A percentile compares a stretch with the other conserved stretches of the same genome.
Conservation (phyloP, 495 filamentous ascomycete genomes). For the Barbatosphaeria neglecta region DNA sequence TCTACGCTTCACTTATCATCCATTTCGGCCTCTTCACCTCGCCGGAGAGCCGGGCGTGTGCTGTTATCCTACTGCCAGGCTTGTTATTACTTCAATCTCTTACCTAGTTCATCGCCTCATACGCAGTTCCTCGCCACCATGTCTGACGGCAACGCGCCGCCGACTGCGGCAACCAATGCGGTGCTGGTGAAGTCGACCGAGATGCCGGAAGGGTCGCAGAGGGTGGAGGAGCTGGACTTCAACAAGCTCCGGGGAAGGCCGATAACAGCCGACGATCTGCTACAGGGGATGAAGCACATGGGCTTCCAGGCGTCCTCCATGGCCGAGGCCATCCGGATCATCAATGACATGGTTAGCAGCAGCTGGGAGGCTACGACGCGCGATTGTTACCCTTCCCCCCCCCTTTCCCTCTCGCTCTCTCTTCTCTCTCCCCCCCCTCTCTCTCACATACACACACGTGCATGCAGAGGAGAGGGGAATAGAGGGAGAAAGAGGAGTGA, state of each 20-base stretch:
- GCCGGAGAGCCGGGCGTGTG: too few relatives aligned
- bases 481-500: too few relatives aligned
- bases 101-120: background rate
- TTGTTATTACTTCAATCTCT: background rate
- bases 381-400: too few relatives aligned
- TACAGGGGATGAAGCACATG: constrained; percentile 71
- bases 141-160: constrained; percentile 30
- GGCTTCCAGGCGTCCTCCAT: constrained; percentile 89
- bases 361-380: too few relatives aligned
- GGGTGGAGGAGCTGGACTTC: constrained; percentile 84
- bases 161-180: constrained; percentile 61
- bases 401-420: too few relatives aligned
- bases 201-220: constrained; percentile 57
- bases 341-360: constrained; percentile 80
- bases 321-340: constrained; percentile 70
- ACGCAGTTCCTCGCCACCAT: constrained; percentile 4
- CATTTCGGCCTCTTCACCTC: too few relatives aligned
- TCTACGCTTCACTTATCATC: too few relatives aligned
- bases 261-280: constrained; percentile 75
- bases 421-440: too few relatives aligned
- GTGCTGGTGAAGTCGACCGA: constrained; percentile 83
- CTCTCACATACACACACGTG: too few relatives aligned
- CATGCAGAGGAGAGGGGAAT: too few relatives aligned
- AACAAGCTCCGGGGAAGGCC: constrained; percentile 58
- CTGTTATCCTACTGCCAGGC: too few relatives aligned